phyloP scores from a whole-genome alignment of 2,329 filamentous ascomycete genomes.

The Talaromyces sp. region DNA sequence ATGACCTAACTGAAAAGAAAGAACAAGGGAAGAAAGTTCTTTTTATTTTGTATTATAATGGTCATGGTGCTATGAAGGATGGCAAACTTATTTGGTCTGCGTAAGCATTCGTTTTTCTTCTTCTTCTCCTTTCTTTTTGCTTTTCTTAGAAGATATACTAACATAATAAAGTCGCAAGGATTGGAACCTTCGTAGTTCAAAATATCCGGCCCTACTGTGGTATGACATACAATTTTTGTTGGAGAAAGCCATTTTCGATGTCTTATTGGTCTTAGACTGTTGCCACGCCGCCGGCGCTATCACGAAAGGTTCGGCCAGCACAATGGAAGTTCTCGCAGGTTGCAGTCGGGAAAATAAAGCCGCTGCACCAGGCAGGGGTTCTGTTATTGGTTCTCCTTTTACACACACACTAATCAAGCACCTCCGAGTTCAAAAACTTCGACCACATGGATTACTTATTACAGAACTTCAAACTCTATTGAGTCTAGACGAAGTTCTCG shows the following conservation, averaged over 20 bases:
- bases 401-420: not conserved
- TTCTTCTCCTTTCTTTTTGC: no score
- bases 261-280: not conserved
- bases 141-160: not conserved
- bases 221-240: not conserved
- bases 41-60: constrained; percentile 1
- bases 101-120: not conserved
- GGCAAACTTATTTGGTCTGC: constrained; percentile 4
- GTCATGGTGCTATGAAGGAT: not conserved
- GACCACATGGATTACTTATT: not conserved
- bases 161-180: not conserved
- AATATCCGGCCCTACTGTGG: not conserved
- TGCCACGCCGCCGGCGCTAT: not conserved
- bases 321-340: not conserved
- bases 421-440: not conserved
- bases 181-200: not conserved
- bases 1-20: not conserved
- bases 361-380: not conserved
- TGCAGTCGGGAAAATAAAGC: not conserved
- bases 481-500: not conserved
- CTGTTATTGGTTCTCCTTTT: not conserved
- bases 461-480: not conserved
- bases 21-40: not conserved
- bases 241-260: not conserved
- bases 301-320: not conserved